Evolutionary conservation across 495 filamentous ascomycete genomes (phyloP).

Genomic region (Trichocladium antarcticum): DNA sequence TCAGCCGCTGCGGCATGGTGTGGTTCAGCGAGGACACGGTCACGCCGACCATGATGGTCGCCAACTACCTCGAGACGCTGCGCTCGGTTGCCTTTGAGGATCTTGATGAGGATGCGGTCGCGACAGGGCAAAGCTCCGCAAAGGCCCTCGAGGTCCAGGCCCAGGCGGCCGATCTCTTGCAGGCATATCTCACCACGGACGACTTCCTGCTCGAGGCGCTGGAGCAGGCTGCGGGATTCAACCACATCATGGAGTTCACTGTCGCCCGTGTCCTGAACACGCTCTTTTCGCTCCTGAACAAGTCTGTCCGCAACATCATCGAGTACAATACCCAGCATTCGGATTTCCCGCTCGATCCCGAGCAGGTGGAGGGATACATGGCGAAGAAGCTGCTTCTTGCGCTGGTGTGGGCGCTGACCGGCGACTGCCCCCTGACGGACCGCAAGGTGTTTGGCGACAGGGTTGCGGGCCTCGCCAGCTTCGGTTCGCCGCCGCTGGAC

Average conservation of each 20-base stretch:
- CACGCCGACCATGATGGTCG: conserved; percentile 80
- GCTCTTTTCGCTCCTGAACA: conserved; percentile 89
- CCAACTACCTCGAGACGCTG: conserved; percentile 78
- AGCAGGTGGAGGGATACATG: conserved; percentile 78
- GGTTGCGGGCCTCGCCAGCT: conserved; percentile 65
- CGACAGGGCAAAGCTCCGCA: conserved; percentile 66
- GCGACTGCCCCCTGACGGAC: conserved; percentile 82
- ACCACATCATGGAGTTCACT: conserved; percentile 98
- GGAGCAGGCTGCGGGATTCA: conserved; percentile 59
- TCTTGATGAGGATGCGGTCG: conserved; percentile 77
- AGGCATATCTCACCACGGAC: conserved; percentile 62
- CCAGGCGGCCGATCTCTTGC: conserved; percentile 64
- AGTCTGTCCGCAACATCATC: conserved; percentile 77
- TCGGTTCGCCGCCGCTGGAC: conserved; percentile 70
- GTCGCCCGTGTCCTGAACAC: conserved; percentile 82
- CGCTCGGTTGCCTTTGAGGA: conserved; percentile 78
- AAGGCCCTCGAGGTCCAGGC: conserved; percentile 65
- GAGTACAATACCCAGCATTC: conserved; percentile 91
- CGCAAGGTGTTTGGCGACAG: conserved; percentile 81
- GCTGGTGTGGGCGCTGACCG: conserved; percentile 86
- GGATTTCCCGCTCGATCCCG: conserved; percentile 83
- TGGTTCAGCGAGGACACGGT: conserved; percentile 99
- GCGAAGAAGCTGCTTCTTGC: conserved; percentile 88
- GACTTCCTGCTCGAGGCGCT: conserved; percentile 69
- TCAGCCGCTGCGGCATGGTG: conserved; percentile 98